A percentile compares a stretch with the other conserved stretches of the same genome.
These are phyloP conservation scores for Gleditsia sinensis DNA, from an alignment of 306 rosid genomes.

Conservation along the genomic window DNA sequence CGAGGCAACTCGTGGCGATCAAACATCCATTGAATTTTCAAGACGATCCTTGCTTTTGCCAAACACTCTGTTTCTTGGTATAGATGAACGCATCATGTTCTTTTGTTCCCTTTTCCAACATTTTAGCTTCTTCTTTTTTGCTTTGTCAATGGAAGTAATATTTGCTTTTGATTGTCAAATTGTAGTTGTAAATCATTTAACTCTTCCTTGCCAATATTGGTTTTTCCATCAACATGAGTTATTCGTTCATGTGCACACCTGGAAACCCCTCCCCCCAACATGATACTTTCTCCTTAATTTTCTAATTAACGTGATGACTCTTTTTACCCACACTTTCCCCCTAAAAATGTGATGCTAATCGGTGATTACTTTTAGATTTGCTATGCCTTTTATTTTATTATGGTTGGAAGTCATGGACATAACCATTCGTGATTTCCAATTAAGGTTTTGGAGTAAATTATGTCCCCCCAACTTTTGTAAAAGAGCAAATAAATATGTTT, in stretches of 20 bases:
- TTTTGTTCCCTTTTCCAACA: background rate
- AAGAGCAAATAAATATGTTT: background rate
- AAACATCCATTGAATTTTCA: too few species aligned
- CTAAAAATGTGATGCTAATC: conserved; percentile 26
- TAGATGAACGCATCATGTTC: too few species aligned
- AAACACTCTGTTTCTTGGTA: too few species aligned
- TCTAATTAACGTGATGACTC: conserved; percentile 33
- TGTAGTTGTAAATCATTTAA: background rate
- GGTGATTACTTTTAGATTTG: background rate
- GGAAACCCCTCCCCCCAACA: conserved; percentile 21
- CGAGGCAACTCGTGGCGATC: too few species aligned
- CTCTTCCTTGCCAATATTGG: conserved; percentile 18
- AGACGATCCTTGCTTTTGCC: too few species aligned
- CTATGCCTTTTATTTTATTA: background rate
- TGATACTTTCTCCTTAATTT: background rate
- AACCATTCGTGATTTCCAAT: background rate
- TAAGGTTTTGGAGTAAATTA: too few species aligned
- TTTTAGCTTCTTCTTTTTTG: background rate
- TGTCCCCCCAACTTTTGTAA: background rate
- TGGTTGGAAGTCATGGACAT: too few species aligned
- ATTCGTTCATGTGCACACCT: conserved; percentile 36
- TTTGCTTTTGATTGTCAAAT: conserved; percentile 31
- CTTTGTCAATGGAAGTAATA: conserved; percentile 39
- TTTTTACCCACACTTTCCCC: conserved; percentile 17
- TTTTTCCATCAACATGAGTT: conserved; percentile 6